Percentiles rank a stretch among this genome's conserved stretches.
Evolutionary conservation across 176 grass and related monocot species (phyloP).

Genomic region (Oryza officinalis): DNA sequence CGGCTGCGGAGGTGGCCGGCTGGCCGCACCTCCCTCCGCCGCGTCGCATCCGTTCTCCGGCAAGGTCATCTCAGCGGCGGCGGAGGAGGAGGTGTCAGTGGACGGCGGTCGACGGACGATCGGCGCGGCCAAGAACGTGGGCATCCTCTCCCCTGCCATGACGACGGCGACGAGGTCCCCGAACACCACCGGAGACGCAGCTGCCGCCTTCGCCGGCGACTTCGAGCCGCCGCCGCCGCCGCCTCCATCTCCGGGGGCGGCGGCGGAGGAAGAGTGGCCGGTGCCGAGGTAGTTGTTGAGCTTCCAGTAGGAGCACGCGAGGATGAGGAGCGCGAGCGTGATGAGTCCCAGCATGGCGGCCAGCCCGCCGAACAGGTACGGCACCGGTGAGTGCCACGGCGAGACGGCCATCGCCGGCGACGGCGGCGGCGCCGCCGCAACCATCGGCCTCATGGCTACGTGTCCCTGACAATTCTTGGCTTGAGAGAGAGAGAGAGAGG

Average conservation of each 20-base stretch:
- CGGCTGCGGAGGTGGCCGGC: background rate
- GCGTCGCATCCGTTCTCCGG: background rate
- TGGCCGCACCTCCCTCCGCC: background rate
- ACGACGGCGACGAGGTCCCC: slow-evolving; percentile 51
- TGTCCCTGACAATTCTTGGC: slow-evolving; percentile 3
- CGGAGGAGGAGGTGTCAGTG: background rate
- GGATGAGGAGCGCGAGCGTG: slow-evolving; percentile 66
- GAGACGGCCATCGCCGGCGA: background rate
- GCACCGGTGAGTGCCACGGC: slow-evolving; percentile 67
- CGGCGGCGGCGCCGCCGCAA: background rate
- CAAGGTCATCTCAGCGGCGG: background rate
- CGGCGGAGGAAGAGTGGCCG: background rate
- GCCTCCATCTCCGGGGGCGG: background rate
- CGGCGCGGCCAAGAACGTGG: slow-evolving; percentile 65
- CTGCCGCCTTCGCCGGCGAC: background rate
- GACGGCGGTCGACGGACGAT: background rate
- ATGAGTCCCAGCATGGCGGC: slow-evolving; percentile 72
- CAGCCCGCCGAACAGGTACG: slow-evolving; percentile 71
- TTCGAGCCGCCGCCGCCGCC: slow-evolving; percentile 12
- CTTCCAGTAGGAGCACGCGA: slow-evolving; percentile 91
- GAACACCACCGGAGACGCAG: background rate
- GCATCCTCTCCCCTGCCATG: slow-evolving; percentile 69
- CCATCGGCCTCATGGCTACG: background rate
- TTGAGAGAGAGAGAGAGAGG: background rate
- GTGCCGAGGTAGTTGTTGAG: slow-evolving; percentile 51